These are phyloP conservation scores for Pseudocercospora cruenta DNA, from an alignment of 2,329 filamentous ascomycete species.

Conservation along the genomic window DNA sequence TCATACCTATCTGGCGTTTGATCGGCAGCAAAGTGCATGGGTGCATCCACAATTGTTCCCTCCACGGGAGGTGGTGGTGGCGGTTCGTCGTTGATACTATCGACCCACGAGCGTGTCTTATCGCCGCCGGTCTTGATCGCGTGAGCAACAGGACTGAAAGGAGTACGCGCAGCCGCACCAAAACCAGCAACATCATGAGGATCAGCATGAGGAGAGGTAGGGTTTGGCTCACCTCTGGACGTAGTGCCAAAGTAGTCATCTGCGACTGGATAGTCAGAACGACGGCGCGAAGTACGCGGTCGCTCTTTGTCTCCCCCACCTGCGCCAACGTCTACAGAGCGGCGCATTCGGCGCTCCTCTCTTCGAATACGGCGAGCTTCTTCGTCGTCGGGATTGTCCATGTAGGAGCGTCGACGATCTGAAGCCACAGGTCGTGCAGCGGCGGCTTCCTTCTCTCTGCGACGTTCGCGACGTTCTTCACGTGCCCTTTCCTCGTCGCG, in stretches of 20 bases:
- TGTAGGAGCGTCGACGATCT: constrained; percentile 36
- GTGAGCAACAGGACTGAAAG: constrained; percentile 32
- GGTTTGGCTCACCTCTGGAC: constrained; percentile 42
- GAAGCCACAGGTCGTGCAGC: constrained; percentile 15
- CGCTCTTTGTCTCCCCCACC: constrained; percentile 36
- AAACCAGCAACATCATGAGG: constrained; percentile 8
- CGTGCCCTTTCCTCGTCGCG: constrained; percentile 35
- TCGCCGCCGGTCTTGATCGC: constrained; percentile 43
- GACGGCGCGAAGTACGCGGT: constrained; percentile 35
- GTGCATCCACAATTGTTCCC: constrained; percentile 52
- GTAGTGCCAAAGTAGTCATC: constrained; percentile 48
- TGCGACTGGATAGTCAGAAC: constrained; percentile 37
- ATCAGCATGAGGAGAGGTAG: constrained; percentile 22
- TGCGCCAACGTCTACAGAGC: constrained; percentile 41
- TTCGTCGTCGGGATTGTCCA: constrained; percentile 38
- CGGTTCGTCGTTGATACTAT: constrained; percentile 50
- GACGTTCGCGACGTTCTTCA: constrained; percentile 37
- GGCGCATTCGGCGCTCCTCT: constrained; percentile 49
- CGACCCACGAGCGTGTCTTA: constrained; percentile 56
- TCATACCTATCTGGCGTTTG: constrained; percentile 28
- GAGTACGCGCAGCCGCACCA: constrained; percentile 16
- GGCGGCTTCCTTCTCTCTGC: constrained; percentile 33
- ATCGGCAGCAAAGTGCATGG: constrained; percentile 36
- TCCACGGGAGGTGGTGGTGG: constrained; percentile 51
- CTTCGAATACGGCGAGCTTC: constrained; percentile 44